phyloP scores from a whole-genome alignment of 306 rosid species.

The Ziziphus jujuba region DNA sequence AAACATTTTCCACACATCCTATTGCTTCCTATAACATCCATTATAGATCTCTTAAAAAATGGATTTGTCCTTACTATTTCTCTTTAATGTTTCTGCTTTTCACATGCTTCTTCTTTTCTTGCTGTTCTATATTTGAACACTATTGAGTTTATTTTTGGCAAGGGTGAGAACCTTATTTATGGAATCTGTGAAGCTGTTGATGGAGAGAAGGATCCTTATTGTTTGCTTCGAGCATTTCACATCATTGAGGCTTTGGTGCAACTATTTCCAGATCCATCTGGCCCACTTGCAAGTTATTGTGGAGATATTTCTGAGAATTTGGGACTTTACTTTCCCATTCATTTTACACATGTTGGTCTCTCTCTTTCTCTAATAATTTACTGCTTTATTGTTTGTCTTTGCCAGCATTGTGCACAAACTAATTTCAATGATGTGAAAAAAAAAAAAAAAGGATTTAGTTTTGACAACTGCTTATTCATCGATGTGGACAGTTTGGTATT shows the following conservation, averaged over 20 bases:
- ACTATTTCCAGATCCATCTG: slow-evolving; percentile 74
- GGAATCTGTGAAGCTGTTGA: slow-evolving; percentile 88
- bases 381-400: slow-evolving; percentile 5
- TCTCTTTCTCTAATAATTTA: slow-evolving; percentile 22
- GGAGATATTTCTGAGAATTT: slow-evolving; percentile 72
- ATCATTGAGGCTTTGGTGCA: slow-evolving; percentile 57
- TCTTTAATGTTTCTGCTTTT: background rate
- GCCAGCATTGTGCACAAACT: background rate
- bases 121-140: background rate
- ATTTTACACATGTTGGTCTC: slow-evolving; percentile 37
- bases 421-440: background rate
- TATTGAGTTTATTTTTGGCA: slow-evolving; percentile 33
- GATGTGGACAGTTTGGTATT: background rate
- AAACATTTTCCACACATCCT: too few relatives aligned
- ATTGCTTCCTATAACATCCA: too few relatives aligned
- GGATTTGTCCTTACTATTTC: background rate
- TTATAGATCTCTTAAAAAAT: background rate
- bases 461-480: background rate
- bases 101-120: background rate
- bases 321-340: slow-evolving; percentile 91
- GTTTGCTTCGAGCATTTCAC: slow-evolving; percentile 71
- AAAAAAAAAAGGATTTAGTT: background rate
- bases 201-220: slow-evolving; percentile 89
- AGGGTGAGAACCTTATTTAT: slow-evolving; percentile 76
- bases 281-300: slow-evolving; percentile 59